phyloP scores from a whole-genome alignment of 768 basidiomycete genomes.

The Fistulinella prunicolor region DNA sequence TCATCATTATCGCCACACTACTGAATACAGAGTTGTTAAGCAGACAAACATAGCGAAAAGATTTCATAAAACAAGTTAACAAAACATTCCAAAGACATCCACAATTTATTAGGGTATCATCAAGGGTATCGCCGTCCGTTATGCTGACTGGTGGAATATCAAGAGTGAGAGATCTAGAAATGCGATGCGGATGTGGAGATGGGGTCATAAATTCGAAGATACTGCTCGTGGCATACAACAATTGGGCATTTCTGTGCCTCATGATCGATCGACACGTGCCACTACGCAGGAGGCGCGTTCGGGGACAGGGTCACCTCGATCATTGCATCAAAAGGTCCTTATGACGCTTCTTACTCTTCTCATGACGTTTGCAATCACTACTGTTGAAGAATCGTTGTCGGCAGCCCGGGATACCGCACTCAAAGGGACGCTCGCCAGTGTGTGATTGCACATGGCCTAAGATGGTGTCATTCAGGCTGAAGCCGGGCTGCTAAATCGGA shows the following conservation, averaged over 20 bases:
- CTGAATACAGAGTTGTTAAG: conserved; percentile 9
- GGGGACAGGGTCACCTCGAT: conserved; percentile 8
- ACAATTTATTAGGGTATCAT: conserved; percentile 17
- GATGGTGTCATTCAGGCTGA: conserved; percentile 4
- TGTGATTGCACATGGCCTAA: conserved; percentile 32
- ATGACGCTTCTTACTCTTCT: conserved; percentile 33
- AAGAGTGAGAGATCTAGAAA: background rate
- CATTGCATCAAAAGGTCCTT: conserved; percentile 15
- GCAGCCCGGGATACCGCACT: conserved; percentile 26
- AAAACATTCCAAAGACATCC: conserved; percentile 9
- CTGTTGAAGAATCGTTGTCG: conserved; percentile 29
- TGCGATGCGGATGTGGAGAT: conserved; percentile 9
- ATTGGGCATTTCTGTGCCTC: conserved; percentile 1
- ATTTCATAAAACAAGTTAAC: background rate
- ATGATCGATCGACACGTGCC: conserved; percentile 25
- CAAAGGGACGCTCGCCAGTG: conserved; percentile 25
- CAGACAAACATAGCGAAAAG: background rate
- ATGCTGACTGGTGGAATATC: background rate
- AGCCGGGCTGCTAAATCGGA: too few relatives aligned
- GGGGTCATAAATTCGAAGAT: conserved; percentile 8
- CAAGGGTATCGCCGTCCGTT: conserved; percentile 19
- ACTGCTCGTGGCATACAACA: background rate
- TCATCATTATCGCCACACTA: conserved; percentile 5
- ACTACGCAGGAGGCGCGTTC: conserved; percentile 1
- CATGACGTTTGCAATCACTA: conserved; percentile 34